Evolutionary conservation across 2,329 filamentous ascomycete species (phyloP), one percentile per base, ranked within the genome.

Genomic region (Apiospora arundinis): DNA sequence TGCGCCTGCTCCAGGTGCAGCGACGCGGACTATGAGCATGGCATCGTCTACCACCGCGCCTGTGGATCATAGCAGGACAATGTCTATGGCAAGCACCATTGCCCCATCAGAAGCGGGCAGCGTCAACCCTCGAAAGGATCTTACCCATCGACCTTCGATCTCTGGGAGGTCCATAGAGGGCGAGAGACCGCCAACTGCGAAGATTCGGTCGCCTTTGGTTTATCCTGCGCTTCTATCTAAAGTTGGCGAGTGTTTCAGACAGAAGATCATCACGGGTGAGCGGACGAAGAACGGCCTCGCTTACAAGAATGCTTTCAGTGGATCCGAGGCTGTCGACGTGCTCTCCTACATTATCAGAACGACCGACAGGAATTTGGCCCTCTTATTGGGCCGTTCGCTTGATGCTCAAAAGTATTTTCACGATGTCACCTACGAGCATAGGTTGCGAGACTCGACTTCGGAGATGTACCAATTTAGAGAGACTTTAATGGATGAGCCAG

Each of bases 341-440:
- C 92, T 99, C 74, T 94, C 94, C 0, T 97, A 97, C 79, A 98
- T 99, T 75, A 98, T 99, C 82, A 93, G 97, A 79, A 99, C 96
- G 1, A 97, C 94, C 0, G 96, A 99, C 82, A 91, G 96, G 72
- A 99, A 99, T 80, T 86, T 99, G 73, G 96, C 96, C 14, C 86
- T 99, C 67, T 89, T 99, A 12, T 86, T 99, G 21, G 96, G 96
- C 73, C 90, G 96, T 79, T 95, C 96, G 56, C 85, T 99, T 73
- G 96, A 99, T 83, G 96, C 96, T 32, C 96, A 99, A 80, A 98
- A 98, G 81, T 98, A 97, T 84, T 99, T 99, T 81, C 96, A 99
- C 84, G 96, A 99, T 86, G 96, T 98, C 68, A 98, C 95, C 0
- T 99, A 99, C 82, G 95, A 98, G 77, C 96, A 99, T 82, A 90